Conservation (phyloP, 2,329 filamentous ascomycete species). For the Tolypocladium ophioglossoides region DNA sequence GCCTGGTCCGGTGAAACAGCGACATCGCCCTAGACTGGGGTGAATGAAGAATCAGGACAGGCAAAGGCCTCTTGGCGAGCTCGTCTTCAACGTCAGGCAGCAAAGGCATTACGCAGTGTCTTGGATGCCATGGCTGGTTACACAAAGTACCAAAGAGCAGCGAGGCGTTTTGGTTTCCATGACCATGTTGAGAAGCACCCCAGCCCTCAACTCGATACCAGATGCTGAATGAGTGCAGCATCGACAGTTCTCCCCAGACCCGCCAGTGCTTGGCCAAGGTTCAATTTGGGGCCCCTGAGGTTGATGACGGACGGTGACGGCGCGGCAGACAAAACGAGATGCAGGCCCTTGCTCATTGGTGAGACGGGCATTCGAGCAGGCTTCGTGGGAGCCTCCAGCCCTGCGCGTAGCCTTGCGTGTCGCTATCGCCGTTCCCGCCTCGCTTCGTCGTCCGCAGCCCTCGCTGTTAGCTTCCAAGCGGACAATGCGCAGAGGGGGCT, state of each 20-base stretch:
- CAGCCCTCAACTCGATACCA: neutral
- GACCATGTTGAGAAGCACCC: neutral
- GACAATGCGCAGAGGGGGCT: neutral
- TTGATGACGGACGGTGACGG: neutral
- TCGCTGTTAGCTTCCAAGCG: neutral
- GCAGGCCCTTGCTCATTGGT: neutral
- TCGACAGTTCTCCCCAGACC: neutral
- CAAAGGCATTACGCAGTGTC: too few relatives aligned
- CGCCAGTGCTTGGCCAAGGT: neutral
- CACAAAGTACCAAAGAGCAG: neutral
- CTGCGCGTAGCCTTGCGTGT: neutral
- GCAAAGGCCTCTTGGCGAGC: neutral
- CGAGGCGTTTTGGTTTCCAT: neutral
- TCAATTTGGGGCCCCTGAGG: neutral
- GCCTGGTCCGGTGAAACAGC: neutral
- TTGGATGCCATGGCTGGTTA: neutral
- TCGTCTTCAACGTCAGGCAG: neutral
- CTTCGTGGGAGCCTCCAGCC: neutral
- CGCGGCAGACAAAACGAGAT: neutral
- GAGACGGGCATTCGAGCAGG: neutral
- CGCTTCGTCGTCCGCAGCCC: neutral
- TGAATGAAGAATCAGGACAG: neutral
- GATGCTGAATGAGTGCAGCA: neutral
- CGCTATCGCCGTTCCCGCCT: neutral
- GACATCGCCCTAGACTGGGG: neutral